These are phyloP conservation scores for Cyclocybe aegerita DNA, from an alignment of 768 basidiomycete genomes.

Conservation along the genomic window DNA sequence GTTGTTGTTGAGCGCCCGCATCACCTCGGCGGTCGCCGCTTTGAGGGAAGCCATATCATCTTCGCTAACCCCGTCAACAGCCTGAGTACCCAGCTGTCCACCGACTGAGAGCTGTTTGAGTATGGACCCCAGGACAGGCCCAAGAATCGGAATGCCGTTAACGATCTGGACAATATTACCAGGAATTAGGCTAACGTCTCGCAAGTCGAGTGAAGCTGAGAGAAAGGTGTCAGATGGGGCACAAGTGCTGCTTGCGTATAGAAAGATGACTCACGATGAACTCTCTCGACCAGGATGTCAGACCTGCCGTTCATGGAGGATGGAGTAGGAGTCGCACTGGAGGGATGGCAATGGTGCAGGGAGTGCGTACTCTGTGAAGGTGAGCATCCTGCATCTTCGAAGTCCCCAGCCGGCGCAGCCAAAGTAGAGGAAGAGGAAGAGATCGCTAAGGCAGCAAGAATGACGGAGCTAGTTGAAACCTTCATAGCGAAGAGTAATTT, in stretches of 20 bases:
- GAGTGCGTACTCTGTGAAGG: slow-evolving; percentile 16
- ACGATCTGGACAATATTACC: no score
- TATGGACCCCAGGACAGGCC: neutral
- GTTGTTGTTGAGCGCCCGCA: slow-evolving; percentile 1
- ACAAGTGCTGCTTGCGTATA: neutral
- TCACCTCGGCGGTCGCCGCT: slow-evolving; percentile 11
- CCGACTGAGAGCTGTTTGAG: neutral
- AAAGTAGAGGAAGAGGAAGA: slow-evolving; percentile 48
- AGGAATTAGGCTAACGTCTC: no score
- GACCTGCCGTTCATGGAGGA: neutral
- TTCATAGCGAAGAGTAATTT: slow-evolving; percentile 34
- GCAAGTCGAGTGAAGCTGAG: neutral
- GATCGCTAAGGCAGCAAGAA: slow-evolving; percentile 47
- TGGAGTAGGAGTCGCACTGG: neutral
- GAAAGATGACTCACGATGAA: neutral
- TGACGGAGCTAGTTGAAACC: slow-evolving; percentile 43
- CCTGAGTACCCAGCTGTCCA: no score
- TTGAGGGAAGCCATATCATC: slow-evolving; percentile 16
- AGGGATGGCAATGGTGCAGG: no score
- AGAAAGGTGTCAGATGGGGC: neutral
- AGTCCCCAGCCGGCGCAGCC: slow-evolving; percentile 41
- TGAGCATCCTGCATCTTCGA: slow-evolving; percentile 21
- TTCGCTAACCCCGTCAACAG: no score
- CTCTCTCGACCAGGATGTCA: neutral
- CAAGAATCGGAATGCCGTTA: slow-evolving; percentile 1